These are phyloP conservation scores for Euphorbia tirucalli DNA, from an alignment of 345 rosid genomes.

Conservation along the genomic window DNA sequence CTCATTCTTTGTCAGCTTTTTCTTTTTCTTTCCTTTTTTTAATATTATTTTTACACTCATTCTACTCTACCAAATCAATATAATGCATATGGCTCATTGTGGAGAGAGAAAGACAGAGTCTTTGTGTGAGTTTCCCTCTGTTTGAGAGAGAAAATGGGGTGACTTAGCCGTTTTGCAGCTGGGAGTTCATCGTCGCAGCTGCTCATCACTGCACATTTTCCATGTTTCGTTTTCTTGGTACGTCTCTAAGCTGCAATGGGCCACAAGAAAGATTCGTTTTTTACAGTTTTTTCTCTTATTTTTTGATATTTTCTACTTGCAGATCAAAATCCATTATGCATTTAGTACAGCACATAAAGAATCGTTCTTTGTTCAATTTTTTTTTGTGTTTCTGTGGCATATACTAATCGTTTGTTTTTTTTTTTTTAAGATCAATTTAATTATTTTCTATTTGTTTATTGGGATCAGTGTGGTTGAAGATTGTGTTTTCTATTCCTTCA, in stretches of 20 bases:
- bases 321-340: conserved; percentile 10
- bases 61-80: conserved; percentile 23
- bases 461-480: conserved; percentile 1
- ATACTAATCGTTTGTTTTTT: too few species aligned
- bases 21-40: background rate
- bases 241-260: conserved; percentile 20
- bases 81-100: conserved; percentile 30
- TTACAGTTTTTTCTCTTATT: conserved; percentile 24
- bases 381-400: too few species aligned
- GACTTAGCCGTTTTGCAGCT: conserved; percentile 44
- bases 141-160: conserved; percentile 45
- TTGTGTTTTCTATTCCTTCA: background rate
- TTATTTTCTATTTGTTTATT: too few species aligned
- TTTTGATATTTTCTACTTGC: conserved; percentile 11
- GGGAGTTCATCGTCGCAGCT: conserved; percentile 39
- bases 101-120: conserved; percentile 26
- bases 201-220: too few species aligned
- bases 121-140: conserved; percentile 4
- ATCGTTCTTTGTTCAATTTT: too few species aligned
- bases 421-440: too few species aligned
- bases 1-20: background rate
- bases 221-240: conserved; percentile 26
- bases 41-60: conserved; percentile 3
- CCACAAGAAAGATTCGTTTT: background rate
- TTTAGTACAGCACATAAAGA: too few species aligned